Conservation (phyloP, 1,139 yeast species). For the Protomyces inundatus region DNA sequence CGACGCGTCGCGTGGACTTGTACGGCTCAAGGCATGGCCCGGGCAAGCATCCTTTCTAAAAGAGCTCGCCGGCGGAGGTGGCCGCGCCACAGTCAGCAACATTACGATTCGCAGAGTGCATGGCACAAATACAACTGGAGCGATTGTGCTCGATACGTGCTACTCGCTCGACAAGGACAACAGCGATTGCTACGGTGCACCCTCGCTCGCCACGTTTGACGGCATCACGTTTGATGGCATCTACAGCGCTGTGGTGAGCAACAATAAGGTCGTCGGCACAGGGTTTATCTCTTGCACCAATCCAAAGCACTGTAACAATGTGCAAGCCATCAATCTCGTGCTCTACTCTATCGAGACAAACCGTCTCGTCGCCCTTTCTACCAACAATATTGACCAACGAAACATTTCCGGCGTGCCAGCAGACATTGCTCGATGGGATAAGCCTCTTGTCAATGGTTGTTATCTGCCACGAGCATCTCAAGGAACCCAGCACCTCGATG, state of each 20-base stretch:
- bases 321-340: background rate
- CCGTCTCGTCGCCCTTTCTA: background rate
- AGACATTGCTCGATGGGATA: background rate
- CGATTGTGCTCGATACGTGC: background rate
- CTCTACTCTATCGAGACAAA: too few relatives aligned
- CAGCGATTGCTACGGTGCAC: background rate
- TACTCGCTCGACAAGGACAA: background rate
- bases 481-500: too few relatives aligned
- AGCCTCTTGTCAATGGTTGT: background rate
- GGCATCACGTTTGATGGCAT: background rate
- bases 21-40: background rate
- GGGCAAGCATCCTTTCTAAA: background rate
- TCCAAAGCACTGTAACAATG: background rate
- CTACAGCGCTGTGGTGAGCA: too few relatives aligned
- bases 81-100: background rate
- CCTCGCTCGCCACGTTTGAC: background rate
- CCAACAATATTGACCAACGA: background rate
- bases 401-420: background rate
- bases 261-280: too few relatives aligned
- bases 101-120: background rate
- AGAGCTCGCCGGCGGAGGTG: slow-evolving; percentile 1
- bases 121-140: background rate
- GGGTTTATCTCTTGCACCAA: background rate
- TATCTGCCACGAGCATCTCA: background rate
- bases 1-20: background rate